Conservation (phyloP, 805 yeast species). For the Metschnikowia dekortorum region DNA sequence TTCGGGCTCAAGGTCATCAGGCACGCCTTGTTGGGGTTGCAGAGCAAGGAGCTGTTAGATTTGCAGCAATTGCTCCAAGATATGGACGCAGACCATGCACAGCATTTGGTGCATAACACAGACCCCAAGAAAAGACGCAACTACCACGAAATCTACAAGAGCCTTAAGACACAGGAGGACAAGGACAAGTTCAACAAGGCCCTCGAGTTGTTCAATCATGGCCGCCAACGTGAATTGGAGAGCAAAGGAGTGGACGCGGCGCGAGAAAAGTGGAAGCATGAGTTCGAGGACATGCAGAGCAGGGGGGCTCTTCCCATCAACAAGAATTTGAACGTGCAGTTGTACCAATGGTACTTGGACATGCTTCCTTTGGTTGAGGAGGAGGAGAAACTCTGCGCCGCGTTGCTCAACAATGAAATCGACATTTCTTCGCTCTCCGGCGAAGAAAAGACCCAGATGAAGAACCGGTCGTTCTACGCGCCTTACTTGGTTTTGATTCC, state of each 20-base stretch:
- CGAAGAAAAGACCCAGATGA: conserved; percentile 23
- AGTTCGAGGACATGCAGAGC: conserved; percentile 59
- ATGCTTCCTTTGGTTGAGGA: conserved; percentile 66
- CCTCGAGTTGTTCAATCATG: conserved; percentile 65
- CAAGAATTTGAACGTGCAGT: conserved; percentile 61
- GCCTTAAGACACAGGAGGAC: conserved; percentile 43
- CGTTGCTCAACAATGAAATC: conserved; percentile 32
- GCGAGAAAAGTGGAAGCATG: conserved; percentile 82
- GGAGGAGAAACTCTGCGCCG: conserved; percentile 57
- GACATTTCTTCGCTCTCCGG: conserved; percentile 1
- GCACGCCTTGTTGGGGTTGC: conserved; percentile 55
- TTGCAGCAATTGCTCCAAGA: conserved; percentile 25
- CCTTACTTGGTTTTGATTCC: conserved; percentile 71
- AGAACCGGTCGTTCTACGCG: conserved; percentile 57
- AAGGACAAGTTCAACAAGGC: conserved; percentile 54
- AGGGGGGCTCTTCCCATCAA: conserved; percentile 55
- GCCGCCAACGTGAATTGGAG: conserved; percentile 75
- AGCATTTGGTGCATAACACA: conserved; percentile 24
- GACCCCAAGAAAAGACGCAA: conserved; percentile 45
- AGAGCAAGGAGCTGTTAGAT: conserved; percentile 16
- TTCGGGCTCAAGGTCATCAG: conserved; percentile 76
- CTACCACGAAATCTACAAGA: conserved; percentile 62
- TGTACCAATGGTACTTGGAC: conserved; percentile 81
- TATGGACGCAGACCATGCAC: conserved; percentile 24
- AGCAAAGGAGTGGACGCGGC: conserved; percentile 80